phyloP scores from a whole-genome alignment of 1,139 yeast species.

The Kodamaea anthophila region DNA sequence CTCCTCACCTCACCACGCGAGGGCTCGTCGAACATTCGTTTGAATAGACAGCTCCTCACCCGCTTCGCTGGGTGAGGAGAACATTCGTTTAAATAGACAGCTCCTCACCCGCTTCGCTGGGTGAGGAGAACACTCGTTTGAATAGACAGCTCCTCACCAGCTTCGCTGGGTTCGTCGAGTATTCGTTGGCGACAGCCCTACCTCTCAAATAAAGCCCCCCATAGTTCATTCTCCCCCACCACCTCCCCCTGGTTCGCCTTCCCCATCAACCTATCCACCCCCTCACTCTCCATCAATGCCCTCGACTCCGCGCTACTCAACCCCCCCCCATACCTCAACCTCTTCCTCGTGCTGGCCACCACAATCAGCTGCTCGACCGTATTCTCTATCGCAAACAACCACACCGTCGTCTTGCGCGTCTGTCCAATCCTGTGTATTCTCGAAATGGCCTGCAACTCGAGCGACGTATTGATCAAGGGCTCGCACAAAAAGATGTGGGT shows the following conservation, averaged over 20 bases:
- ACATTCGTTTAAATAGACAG: no score
- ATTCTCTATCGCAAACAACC: constrained; percentile 81
- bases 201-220: constrained; percentile 54
- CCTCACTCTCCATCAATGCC: constrained; percentile 33
- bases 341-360: constrained; percentile 45
- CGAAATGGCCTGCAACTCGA: constrained; percentile 87
- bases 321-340: constrained; percentile 29
- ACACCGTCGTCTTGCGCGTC: constrained; percentile 68
- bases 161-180: no score
- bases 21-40: no score
- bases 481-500: constrained; percentile 86
- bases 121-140: no score
- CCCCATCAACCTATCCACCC: constrained; percentile 36
- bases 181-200: constrained; percentile 6
- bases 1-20: no score
- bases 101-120: no score
- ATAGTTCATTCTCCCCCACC: constrained; percentile 49
- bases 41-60: no score
- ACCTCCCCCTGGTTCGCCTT: constrained; percentile 48
- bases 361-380: constrained; percentile 90
- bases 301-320: constrained; percentile 28
- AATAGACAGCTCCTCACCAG: no score
- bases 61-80: no score
- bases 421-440: constrained; percentile 94
- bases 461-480: constrained; percentile 81